phyloP scores from a whole-genome alignment of 2,329 filamentous ascomycete species.

The Gnomoniopsis sp. region DNA sequence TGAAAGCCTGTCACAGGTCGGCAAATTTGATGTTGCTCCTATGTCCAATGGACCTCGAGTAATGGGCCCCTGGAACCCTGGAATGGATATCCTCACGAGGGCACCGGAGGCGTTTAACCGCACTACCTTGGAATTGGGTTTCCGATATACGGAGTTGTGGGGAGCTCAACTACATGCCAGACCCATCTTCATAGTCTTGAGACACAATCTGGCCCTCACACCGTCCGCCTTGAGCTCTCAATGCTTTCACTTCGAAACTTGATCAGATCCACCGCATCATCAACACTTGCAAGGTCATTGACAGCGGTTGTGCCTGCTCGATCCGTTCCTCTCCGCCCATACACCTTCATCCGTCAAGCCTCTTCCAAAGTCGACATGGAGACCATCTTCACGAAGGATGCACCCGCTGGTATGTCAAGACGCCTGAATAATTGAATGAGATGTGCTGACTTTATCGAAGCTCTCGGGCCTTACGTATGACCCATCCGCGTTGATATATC shows the following conservation, averaged over 20 bases:
- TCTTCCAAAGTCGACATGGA: constrained; percentile 15
- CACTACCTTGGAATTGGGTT: neutral
- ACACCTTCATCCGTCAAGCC: constrained; percentile 1
- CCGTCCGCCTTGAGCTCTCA: neutral
- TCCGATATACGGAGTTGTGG: constrained; percentile 9
- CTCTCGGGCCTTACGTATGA: constrained; percentile 62
- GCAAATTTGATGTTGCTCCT: neutral
- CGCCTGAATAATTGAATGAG: neutral
- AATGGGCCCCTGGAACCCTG: neutral
- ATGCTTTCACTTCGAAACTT: constrained; percentile 13
- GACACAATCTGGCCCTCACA: neutral
- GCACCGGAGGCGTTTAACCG: neutral
- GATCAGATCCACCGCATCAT: neutral
- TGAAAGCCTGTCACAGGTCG: too few relatives aligned
- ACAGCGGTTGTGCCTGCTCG: neutral
- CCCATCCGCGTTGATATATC: neutral
- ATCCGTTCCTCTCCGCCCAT: neutral
- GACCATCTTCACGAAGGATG: constrained; percentile 54
- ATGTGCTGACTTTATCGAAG: constrained; percentile 31
- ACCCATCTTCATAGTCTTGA: neutral
- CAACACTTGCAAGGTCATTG: constrained; percentile 18
- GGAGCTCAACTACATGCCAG: neutral
- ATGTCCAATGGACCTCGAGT: neutral
- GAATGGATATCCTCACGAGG: neutral
- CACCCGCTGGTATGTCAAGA: constrained; percentile 50